These are phyloP conservation scores for Starmera amethionina DNA, from an alignment of 805 yeast species.

Conservation along the genomic window DNA sequence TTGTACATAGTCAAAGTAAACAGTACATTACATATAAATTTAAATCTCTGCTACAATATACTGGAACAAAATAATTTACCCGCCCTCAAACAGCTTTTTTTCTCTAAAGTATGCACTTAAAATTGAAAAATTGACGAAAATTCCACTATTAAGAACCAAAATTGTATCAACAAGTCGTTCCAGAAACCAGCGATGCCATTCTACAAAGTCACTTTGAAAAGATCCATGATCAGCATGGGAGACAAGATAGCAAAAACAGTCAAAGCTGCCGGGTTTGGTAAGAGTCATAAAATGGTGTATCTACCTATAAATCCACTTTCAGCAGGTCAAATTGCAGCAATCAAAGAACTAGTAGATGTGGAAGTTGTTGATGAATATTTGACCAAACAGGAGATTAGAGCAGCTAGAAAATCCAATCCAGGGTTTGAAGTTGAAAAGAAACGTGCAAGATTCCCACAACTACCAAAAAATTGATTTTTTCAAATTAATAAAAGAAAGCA, in stretches of 20 bases:
- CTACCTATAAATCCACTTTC: constrained; percentile 64
- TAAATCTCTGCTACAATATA: too few species aligned
- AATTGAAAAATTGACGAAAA: not conserved
- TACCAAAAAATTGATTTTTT: not conserved
- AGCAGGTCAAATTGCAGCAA: constrained; percentile 76
- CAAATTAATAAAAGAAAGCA: not conserved
- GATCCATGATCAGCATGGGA: constrained; percentile 85
- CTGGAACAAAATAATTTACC: too few species aligned
- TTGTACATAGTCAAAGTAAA: too few species aligned
- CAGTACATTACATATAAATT: too few species aligned
- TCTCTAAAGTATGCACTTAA: not conserved
- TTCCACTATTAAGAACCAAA: not conserved
- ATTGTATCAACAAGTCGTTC: too few species aligned
- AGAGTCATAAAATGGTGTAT: constrained; percentile 65
- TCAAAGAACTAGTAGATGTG: constrained; percentile 80
- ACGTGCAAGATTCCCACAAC: not conserved
- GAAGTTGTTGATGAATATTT: constrained; percentile 53
- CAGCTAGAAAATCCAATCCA: constrained; percentile 45
- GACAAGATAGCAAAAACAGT: constrained; percentile 54
- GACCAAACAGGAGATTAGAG: constrained; percentile 41
- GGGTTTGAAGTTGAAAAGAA: constrained; percentile 46
- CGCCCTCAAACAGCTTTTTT: not conserved
- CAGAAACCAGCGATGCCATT: constrained; percentile 22
- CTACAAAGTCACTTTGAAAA: constrained; percentile 62
- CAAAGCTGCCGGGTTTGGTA: constrained; percentile 61